These are phyloP conservation scores for Stenogyne calaminthoides DNA, from an alignment of 305 asterid species.

Conservation along the genomic window DNA sequence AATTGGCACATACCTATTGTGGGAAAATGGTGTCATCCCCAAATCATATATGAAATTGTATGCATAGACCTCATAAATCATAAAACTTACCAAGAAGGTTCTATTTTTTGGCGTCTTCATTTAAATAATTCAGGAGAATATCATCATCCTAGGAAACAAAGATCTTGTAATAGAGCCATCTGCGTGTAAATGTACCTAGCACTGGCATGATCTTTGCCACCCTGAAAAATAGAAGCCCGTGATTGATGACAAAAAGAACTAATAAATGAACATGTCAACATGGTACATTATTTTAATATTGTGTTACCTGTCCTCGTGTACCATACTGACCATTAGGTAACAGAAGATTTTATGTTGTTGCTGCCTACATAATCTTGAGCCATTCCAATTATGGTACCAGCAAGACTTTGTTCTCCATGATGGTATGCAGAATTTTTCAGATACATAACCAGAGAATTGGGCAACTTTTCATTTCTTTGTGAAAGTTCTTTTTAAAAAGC, in stretches of 20 bases:
- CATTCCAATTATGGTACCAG: slow-evolving; percentile 89
- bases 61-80: not conserved
- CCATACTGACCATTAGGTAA: slow-evolving; percentile 95
- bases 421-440: slow-evolving; percentile 98
- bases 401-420: slow-evolving; percentile 96
- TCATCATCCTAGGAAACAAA: slow-evolving; percentile 91
- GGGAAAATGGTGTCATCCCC: slow-evolving; percentile 21
- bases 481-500: slow-evolving; percentile 83
- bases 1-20: slow-evolving; percentile 76
- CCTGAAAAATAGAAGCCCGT: slow-evolving; percentile 48
- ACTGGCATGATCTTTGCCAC: slow-evolving; percentile 99
- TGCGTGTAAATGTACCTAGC: slow-evolving; percentile 79
- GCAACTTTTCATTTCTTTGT: slow-evolving; percentile 85
- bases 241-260: not conserved
- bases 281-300: not conserved
- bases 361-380: slow-evolving; percentile 92
- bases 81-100: slow-evolving; percentile 76
- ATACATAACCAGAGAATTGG: slow-evolving; percentile 91
- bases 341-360: slow-evolving; percentile 83
- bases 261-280: not conserved
- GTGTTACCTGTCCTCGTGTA: slow-evolving; percentile 72
- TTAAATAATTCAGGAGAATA: slow-evolving; percentile 69
- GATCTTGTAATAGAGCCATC: slow-evolving; percentile 69
- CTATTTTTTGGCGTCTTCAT: slow-evolving; percentile 91
- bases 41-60: not conserved